Evolutionary conservation across 2,329 filamentous ascomycete species (phyloP).

Genomic region (Leptographium lundbergii): DNA sequence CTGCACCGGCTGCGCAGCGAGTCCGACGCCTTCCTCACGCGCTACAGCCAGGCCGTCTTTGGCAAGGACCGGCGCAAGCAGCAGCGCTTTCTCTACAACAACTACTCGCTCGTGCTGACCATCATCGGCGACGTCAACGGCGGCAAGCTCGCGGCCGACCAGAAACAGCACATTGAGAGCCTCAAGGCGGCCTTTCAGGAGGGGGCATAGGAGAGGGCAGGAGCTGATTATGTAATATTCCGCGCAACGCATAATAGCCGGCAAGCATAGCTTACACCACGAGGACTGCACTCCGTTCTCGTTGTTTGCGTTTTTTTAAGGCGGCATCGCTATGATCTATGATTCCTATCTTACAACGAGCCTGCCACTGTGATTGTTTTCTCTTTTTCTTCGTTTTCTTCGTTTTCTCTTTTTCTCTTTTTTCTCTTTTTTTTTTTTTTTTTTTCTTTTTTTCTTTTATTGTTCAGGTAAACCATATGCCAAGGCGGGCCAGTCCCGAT

Average conservation of each 20-base stretch:
- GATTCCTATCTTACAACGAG: neutral
- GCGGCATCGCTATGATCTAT: neutral
- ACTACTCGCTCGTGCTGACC: slow-evolving; percentile 87
- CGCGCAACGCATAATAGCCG: neutral
- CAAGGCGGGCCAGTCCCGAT: neutral
- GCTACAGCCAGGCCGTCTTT: slow-evolving; percentile 57
- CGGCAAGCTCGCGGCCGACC: slow-evolving; percentile 62
- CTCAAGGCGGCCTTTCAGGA: slow-evolving; percentile 48
- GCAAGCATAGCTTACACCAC: neutral
- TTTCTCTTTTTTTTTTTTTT: neutral
- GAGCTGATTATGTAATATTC: neutral
- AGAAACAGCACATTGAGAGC: slow-evolving; percentile 61
- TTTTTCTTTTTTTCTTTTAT: neutral
- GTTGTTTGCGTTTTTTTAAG: neutral
- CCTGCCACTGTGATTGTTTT: neutral
- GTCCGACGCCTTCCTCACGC: slow-evolving; percentile 70
- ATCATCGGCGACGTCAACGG: slow-evolving; percentile 64
- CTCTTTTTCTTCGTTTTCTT: neutral
- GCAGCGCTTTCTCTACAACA: slow-evolving; percentile 85
- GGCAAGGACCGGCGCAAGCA: slow-evolving; percentile 64
- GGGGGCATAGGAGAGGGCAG: slow-evolving; percentile 16
- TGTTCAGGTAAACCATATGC: neutral
- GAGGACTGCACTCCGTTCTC: neutral
- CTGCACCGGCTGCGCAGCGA: slow-evolving; percentile 65
- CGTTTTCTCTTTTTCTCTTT: neutral